Evolutionary conservation across 2,329 filamentous ascomycete species (phyloP).

Genomic region (Paraphaeosphaeria sporulosa): DNA sequence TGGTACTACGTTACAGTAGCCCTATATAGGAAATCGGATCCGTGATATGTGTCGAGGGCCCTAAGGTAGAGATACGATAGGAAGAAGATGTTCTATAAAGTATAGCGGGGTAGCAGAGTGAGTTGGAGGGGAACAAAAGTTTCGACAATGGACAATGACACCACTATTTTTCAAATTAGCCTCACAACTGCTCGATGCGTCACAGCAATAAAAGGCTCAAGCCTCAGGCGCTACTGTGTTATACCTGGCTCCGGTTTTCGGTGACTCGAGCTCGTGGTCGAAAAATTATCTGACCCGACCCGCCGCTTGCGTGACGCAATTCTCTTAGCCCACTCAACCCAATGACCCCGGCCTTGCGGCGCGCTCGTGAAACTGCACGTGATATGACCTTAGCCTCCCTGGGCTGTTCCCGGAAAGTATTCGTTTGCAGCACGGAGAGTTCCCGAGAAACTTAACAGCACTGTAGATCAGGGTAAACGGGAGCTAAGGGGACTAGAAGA

Average conservation of each 20-base stretch:
- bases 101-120: constrained; percentile 2
- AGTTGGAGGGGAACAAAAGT: background rate
- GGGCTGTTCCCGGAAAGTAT: background rate
- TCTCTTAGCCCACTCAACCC: background rate
- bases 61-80: background rate
- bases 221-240: background rate
- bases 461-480: constrained; percentile 2
- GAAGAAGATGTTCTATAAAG: background rate
- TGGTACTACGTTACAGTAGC: constrained; percentile 8
- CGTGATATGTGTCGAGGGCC: background rate
- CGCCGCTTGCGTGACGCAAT: constrained; percentile 43
- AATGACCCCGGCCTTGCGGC: background rate
- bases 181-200: constrained; percentile 6
- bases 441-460: background rate
- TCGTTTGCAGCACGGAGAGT: constrained; percentile 1
- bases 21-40: constrained; percentile 12
- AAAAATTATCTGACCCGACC: constrained; percentile 38
- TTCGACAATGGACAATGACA: constrained; percentile 10
- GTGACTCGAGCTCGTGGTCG: constrained; percentile 12
- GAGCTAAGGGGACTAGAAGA: constrained; percentile 1
- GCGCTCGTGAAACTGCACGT: background rate
- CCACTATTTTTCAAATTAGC: background rate
- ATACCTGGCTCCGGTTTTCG: constrained; percentile 2
- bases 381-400: constrained; percentile 5
- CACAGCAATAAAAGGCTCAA: constrained; percentile 4